Percentiles rank a stretch among this genome's conserved stretches.
phyloP scores from a whole-genome alignment of 768 basidiomycete species.

The Xerocomus spinulosus region DNA sequence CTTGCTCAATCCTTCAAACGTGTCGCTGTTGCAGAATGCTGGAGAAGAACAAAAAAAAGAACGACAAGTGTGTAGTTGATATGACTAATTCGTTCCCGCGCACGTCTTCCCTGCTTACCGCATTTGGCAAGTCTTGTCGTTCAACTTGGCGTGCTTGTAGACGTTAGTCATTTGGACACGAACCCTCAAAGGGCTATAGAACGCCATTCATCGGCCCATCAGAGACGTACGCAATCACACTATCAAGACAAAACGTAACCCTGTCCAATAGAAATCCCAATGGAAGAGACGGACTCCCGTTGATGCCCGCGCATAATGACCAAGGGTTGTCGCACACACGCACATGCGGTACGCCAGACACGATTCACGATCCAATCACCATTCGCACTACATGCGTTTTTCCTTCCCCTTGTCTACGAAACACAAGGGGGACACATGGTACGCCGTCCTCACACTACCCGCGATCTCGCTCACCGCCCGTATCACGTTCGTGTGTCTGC shows the following conservation, averaged over 20 bases:
- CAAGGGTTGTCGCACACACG: background rate
- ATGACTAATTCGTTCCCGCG: constrained; percentile 26
- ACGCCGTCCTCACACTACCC: background rate
- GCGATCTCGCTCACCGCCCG: constrained; percentile 14
- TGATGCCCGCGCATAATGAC: background rate
- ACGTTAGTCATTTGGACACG: background rate
- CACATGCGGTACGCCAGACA: background rate
- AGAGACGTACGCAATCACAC: background rate
- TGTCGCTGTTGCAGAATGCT: background rate
- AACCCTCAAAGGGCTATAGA: background rate
- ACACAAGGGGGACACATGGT: background rate
- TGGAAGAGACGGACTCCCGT: background rate
- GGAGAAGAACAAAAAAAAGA: background rate
- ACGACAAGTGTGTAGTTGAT: constrained; percentile 11
- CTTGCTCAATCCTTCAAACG: too few relatives aligned
- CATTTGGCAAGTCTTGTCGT: constrained; percentile 24
- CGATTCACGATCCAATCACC: background rate
- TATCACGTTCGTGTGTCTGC: constrained; percentile 41
- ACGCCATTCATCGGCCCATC: background rate
- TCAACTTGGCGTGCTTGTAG: background rate
- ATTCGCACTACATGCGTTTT: background rate
- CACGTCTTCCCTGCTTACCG: background rate
- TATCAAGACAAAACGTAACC: background rate
- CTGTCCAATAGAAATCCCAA: background rate
- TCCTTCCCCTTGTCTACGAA: background rate